Evolutionary conservation across 2,329 filamentous ascomycete genomes (phyloP).

Genomic region (Akanthomyces dipterigenus): DNA sequence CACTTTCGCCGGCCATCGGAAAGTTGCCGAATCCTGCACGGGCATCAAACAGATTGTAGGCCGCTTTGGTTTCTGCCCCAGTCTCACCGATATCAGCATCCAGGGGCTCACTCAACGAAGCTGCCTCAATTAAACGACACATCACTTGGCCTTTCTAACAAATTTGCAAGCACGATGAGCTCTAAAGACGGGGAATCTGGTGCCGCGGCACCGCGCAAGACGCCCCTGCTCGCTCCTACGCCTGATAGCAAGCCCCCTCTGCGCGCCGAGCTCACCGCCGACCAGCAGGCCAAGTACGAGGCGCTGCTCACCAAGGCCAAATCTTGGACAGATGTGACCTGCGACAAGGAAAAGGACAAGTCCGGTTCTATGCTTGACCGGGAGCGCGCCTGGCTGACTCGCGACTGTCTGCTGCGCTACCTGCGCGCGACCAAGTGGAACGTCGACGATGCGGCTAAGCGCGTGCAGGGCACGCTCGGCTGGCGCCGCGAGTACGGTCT

Average conservation of each 20-base stretch:
- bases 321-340: conserved; percentile 59
- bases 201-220: conserved; percentile 30
- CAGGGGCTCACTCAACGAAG: not conserved
- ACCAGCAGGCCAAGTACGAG: conserved; percentile 78
- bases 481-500: conserved; percentile 92
- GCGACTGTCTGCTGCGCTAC: conserved; percentile 87
- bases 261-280: conserved; percentile 57
- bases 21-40: too few species aligned
- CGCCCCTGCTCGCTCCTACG: conserved; percentile 52
- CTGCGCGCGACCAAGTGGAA: conserved; percentile 91
- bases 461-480: conserved; percentile 71
- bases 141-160: not conserved
- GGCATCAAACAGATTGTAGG: too few species aligned
- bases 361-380: conserved; percentile 63
- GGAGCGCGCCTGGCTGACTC: conserved; percentile 85
- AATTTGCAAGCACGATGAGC: not conserved
- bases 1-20: not conserved
- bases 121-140: not conserved
- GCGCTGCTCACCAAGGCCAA: conserved; percentile 64
- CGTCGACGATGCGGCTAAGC: conserved; percentile 64
- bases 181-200: not conserved
- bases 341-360: conserved; percentile 50
- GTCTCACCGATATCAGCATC: not conserved
- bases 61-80: not conserved
- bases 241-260: conserved; percentile 51